phyloP scores from a whole-genome alignment of 192 early-diverging fungal species.

The Dispira simplex region DNA sequence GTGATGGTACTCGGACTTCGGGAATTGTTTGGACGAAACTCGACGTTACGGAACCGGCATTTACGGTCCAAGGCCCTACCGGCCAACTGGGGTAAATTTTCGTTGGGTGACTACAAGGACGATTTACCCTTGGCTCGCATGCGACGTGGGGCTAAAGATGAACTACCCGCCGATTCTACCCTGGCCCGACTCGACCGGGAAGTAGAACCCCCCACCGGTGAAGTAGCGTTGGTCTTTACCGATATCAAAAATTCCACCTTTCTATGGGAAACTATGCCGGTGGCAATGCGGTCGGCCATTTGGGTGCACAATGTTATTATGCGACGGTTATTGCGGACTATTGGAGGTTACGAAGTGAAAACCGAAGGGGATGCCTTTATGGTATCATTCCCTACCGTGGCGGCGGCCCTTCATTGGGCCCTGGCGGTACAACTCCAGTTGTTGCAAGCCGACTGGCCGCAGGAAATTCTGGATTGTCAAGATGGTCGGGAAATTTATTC shows the following conservation, averaged over 20 bases:
- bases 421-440: constrained; percentile 72
- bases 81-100: constrained; percentile 12
- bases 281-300: constrained; percentile 74
- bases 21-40: constrained; percentile 42
- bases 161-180: constrained; percentile 30
- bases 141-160: constrained; percentile 25
- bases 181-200: constrained; percentile 52
- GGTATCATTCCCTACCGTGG: constrained; percentile 73
- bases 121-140: constrained; percentile 13
- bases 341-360: constrained; percentile 90
- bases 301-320: constrained; percentile 72
- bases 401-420: constrained; percentile 73
- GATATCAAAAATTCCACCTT: constrained; percentile 90
- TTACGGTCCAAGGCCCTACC: constrained; percentile 2
- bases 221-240: constrained; percentile 79
- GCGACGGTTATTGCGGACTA: constrained; percentile 60
- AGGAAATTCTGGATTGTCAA: constrained; percentile 58
- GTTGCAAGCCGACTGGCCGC: constrained; percentile 72
- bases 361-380: constrained; percentile 93
- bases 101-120: constrained; percentile 11
- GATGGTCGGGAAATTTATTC: constrained; percentile 63
- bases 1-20: constrained; percentile 83
- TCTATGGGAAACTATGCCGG: constrained; percentile 75
- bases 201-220: constrained; percentile 65
- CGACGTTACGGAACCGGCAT: not conserved